Evolutionary conservation across 2,329 filamentous ascomycete genomes (phyloP).

Genomic region (Ilyonectria destructans): DNA sequence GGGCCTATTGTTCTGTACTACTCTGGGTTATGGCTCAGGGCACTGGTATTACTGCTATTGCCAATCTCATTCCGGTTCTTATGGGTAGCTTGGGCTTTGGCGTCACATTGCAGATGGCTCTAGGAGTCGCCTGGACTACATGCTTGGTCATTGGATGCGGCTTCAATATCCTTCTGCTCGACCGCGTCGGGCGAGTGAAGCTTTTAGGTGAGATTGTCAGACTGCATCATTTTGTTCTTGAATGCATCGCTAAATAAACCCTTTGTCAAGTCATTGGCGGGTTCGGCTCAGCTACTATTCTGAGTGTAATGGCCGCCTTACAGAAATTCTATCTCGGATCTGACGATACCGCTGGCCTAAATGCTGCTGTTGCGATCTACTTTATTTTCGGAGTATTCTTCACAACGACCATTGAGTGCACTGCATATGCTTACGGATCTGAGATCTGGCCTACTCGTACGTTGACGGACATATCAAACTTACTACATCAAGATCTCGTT

Average conservation of each 20-base stretch:
- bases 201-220: conserved; percentile 28
- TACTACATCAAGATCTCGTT: not conserved
- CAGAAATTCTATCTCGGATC: conserved; percentile 35
- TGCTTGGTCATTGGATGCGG: conserved; percentile 36
- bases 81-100: conserved; percentile 39
- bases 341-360: conserved; percentile 27
- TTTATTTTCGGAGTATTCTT: conserved; percentile 36
- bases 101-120: conserved; percentile 31
- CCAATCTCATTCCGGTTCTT: conserved; percentile 32
- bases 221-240: not conserved
- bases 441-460: conserved; percentile 42
- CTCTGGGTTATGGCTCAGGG: conserved; percentile 38
- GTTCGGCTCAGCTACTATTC: conserved; percentile 28
- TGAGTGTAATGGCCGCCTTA: conserved; percentile 31
- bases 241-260: not conserved
- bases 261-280: conserved; percentile 31
- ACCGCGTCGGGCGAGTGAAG: conserved; percentile 33
- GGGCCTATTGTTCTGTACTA: conserved; percentile 34
- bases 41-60: conserved; percentile 37
- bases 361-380: conserved; percentile 37
- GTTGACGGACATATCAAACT: not conserved
- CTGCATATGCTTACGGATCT: conserved; percentile 36
- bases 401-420: conserved; percentile 30
- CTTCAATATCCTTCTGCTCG: conserved; percentile 35
- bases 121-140: conserved; percentile 37